These are phyloP conservation scores for Stentor coeruleus DNA, from an alignment of 73 alveolate species.

Conservation along the genomic window DNA sequence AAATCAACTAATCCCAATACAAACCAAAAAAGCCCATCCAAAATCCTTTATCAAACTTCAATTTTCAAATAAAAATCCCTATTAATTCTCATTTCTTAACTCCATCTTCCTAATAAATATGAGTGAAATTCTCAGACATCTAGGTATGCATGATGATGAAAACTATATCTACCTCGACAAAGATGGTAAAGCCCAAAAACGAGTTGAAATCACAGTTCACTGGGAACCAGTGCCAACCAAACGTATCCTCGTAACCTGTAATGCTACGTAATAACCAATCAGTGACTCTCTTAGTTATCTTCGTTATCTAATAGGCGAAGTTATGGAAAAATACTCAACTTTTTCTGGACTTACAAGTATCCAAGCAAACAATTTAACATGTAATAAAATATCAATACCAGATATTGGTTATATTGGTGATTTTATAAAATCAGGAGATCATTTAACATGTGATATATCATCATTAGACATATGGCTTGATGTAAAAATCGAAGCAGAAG, in stretches of 20 bases:
- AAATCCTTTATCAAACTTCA: too few species aligned
- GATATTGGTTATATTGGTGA: background rate
- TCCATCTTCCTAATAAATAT: too few species aligned
- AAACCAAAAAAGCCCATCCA: too few species aligned
- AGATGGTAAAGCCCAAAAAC: background rate
- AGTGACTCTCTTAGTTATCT: background rate
- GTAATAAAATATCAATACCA: background rate
- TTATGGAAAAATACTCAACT: background rate
- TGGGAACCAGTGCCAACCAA: background rate
- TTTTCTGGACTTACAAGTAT: background rate
- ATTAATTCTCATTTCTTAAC: too few species aligned
- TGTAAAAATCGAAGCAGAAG: background rate
- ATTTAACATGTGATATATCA: background rate
- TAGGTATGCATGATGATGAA: background rate
- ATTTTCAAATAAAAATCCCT: too few species aligned
- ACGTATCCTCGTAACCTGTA: background rate
- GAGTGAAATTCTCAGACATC: background rate
- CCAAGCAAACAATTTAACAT: background rate
- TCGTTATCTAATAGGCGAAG: background rate
- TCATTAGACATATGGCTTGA: slow-evolving; percentile 17
- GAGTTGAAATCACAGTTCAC: background rate
- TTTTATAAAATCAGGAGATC: slow-evolving; percentile 1
- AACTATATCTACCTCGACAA: background rate
- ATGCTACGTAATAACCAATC: background rate
- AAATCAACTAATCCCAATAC: too few species aligned